phyloP scores from a whole-genome alignment of 2,329 filamentous ascomycete genomes.

The Monosporascus sp. region DNA sequence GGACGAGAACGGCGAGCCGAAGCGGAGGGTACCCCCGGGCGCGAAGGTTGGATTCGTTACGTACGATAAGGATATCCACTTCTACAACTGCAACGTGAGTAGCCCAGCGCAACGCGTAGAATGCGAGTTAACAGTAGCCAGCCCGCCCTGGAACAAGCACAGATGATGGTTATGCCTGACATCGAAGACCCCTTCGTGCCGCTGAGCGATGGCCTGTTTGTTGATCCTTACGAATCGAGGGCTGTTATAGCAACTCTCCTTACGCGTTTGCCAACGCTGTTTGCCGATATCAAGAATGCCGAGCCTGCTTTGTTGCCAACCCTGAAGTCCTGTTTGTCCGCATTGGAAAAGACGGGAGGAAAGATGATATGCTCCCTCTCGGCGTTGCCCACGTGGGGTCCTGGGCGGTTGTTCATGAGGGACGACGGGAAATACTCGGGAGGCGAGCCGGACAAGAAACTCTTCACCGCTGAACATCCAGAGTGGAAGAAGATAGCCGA shows the following conservation, averaged over 20 bases:
- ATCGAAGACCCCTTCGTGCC: slow-evolving; percentile 95
- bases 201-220: slow-evolving; percentile 85
- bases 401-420: slow-evolving; percentile 75
- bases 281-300: slow-evolving; percentile 81
- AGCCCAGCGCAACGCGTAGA: neutral
- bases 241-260: slow-evolving; percentile 84
- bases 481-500: slow-evolving; percentile 81
- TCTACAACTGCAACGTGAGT: slow-evolving; percentile 87
- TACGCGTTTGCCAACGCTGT: slow-evolving; percentile 75
- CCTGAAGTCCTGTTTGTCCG: slow-evolving; percentile 76
- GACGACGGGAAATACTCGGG: slow-evolving; percentile 84
- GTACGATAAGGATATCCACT: slow-evolving; percentile 94
- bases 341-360: slow-evolving; percentile 79
- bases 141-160: slow-evolving; percentile 75
- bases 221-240: slow-evolving; percentile 84
- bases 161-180: slow-evolving; percentile 99
- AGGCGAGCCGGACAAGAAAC: slow-evolving; percentile 85
- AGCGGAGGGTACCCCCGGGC: slow-evolving; percentile 63
- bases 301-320: slow-evolving; percentile 84
- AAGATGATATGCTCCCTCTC: slow-evolving; percentile 87
- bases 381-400: slow-evolving; percentile 86
- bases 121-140: slow-evolving; percentile 29
- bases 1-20: slow-evolving; percentile 47
- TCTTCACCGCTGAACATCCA: slow-evolving; percentile 85
- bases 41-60: slow-evolving; percentile 92